phyloP scores from a whole-genome alignment of 2,329 filamentous ascomycete species.

The Alternaria ethzedia region DNA sequence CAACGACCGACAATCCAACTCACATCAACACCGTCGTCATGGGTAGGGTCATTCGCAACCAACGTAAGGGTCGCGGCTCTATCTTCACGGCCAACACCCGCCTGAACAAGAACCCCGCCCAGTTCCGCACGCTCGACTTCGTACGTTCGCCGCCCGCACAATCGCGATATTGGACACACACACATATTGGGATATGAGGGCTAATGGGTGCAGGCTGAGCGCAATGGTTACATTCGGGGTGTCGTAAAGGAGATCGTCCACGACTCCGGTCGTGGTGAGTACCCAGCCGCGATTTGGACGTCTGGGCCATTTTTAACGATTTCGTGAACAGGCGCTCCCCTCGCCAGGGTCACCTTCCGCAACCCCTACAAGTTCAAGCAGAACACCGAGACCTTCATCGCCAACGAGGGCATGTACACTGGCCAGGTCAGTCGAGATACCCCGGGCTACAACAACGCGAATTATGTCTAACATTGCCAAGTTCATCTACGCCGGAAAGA shows the following conservation, averaged over 20 bases:
- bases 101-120: conserved; percentile 92
- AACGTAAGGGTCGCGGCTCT: conserved; percentile 73
- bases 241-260: conserved; percentile 99
- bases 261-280: conserved; percentile 91
- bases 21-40: conserved; percentile 48
- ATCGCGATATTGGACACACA: conserved; percentile 22
- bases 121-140: conserved; percentile 97
- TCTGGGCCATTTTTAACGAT: conserved; percentile 26
- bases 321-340: conserved; percentile 65
- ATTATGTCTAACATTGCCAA: conserved; percentile 29
- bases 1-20: conserved; percentile 20
- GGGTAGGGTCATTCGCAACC: conserved; percentile 79
- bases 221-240: conserved; percentile 97
- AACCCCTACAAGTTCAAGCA: conserved; percentile 99
- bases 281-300: conserved; percentile 8
- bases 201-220: conserved; percentile 66
- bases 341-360: conserved; percentile 96
- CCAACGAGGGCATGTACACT: conserved; percentile 99
- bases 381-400: conserved; percentile 98
- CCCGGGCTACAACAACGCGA: not conserved
- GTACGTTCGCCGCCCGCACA: conserved; percentile 48
- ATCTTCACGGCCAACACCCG: conserved; percentile 71
- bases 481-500: conserved; percentile 99
- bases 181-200: conserved; percentile 39
- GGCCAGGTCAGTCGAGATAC: conserved; percentile 68